Evolutionary conservation across 1,284 basidiomycete species (phyloP).

Genomic region (Heterobasidion parviporum): DNA sequence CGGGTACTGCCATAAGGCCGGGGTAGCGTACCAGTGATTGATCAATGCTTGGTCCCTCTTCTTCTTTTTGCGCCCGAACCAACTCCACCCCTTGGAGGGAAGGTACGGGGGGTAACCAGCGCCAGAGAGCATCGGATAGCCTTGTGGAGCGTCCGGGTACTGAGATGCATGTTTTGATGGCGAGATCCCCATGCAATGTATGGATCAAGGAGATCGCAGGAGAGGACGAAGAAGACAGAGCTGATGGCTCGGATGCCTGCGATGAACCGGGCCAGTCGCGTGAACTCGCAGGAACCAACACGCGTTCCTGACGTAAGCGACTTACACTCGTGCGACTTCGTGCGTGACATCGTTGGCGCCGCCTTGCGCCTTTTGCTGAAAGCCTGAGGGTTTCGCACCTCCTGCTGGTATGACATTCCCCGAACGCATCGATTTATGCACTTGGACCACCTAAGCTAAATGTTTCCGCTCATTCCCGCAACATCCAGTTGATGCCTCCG

Average conservation of each 20-base stretch:
- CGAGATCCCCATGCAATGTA: slow-evolving; percentile 1
- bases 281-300: neutral
- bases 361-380: too few relatives aligned
- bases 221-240: neutral
- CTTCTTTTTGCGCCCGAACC: neutral
- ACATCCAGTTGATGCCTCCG: too few relatives aligned
- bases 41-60: neutral
- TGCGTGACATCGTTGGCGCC: too few relatives aligned
- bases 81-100: neutral
- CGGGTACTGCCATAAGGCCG: slow-evolving; percentile 1
- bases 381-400: too few relatives aligned
- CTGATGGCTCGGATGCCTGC: too few relatives aligned
- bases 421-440: too few relatives aligned
- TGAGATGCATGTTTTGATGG: neutral
- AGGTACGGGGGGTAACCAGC: neutral
- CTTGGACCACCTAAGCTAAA: too few relatives aligned
- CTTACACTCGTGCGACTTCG: too few relatives aligned
- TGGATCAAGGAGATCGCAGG: neutral
- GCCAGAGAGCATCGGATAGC: neutral
- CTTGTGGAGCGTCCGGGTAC: neutral
- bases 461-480: too few relatives aligned
- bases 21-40: slow-evolving; percentile 1
- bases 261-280: too few relatives aligned
- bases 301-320: neutral
- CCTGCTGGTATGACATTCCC: too few relatives aligned